Conservation (phyloP, 164 flowering plant species). For the Tetracentron sinense region DNA sequence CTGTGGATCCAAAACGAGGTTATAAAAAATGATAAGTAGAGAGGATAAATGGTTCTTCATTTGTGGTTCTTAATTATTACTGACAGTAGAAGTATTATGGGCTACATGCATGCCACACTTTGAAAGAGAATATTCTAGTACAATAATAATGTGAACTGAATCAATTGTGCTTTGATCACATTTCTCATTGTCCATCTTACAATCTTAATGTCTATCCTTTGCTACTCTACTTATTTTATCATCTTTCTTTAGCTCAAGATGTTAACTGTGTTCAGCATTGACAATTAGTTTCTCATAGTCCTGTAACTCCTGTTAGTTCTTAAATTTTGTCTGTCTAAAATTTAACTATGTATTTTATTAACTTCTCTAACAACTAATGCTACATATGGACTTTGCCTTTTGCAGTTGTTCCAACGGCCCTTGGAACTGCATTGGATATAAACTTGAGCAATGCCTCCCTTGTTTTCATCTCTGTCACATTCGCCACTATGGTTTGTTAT, state of each 20-base stretch:
- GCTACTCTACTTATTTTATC: neutral
- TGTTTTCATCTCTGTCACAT: constrained; percentile 95
- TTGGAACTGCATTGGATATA: constrained; percentile 94
- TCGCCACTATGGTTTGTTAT: constrained; percentile 97
- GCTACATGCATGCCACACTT: neutral
- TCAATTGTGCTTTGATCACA: neutral
- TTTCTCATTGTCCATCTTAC: neutral
- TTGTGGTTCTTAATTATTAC: no score
- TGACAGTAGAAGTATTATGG: no score
- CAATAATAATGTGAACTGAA: no score
- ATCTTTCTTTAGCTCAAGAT: neutral
- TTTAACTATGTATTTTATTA: constrained; percentile 24
- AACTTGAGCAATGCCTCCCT: constrained; percentile 97
- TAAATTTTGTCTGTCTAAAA: neutral
- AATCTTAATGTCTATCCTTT: neutral
- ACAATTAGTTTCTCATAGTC: neutral
- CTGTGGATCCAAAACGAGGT: no score
- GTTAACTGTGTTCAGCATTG: no score
- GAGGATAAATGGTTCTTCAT: no score
- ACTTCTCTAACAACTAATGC: constrained; percentile 69
- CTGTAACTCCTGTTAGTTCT: no score
- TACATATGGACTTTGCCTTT: constrained; percentile 81
- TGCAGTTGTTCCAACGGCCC: constrained; percentile 98
- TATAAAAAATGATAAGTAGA: no score
- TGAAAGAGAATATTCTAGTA: neutral